Evolutionary conservation across 2,329 filamentous ascomycete species (phyloP).

Genomic region (Venturia nashicola): DNA sequence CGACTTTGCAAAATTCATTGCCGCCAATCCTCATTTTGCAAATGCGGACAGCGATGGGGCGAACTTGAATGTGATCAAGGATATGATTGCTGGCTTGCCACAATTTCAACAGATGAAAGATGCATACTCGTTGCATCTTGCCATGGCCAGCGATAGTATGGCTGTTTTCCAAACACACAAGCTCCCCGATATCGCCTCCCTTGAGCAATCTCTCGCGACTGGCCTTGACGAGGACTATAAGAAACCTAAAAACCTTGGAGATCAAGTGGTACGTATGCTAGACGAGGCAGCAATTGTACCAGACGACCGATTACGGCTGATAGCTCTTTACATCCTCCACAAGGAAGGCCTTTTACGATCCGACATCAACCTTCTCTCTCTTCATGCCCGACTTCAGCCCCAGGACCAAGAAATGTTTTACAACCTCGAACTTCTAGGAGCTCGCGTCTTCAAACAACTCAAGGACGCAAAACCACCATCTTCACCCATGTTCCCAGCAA

Average conservation of each 20-base stretch:
- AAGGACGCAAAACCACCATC: conserved; percentile 62
- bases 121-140: conserved; percentile 84
- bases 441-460: conserved; percentile 55
- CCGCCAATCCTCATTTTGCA: conserved; percentile 84
- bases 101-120: conserved; percentile 96
- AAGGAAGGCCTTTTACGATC: conserved; percentile 72
- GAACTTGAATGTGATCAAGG: conserved; percentile 82
- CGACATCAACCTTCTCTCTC: conserved; percentile 73
- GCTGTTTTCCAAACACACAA: conserved; percentile 78
- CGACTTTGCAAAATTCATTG: conserved; percentile 86
- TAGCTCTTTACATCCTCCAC: conserved; percentile 77
- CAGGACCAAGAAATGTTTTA: conserved; percentile 60
- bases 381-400: conserved; percentile 66
- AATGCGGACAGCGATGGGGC: conserved; percentile 38
- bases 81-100: conserved; percentile 90
- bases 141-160: conserved; percentile 97
- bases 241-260: conserved; percentile 80
- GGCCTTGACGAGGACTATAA: conserved; percentile 86
- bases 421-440: conserved; percentile 75
- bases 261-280: conserved; percentile 73
- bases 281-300: conserved; percentile 67
- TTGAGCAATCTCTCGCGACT: conserved; percentile 81
- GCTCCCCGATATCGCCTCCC: conserved; percentile 70
- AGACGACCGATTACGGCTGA: conserved; percentile 68
- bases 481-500: conserved; percentile 59